Conservation (phyloP, 345 rosid genomes). For the Ricinus communis region DNA sequence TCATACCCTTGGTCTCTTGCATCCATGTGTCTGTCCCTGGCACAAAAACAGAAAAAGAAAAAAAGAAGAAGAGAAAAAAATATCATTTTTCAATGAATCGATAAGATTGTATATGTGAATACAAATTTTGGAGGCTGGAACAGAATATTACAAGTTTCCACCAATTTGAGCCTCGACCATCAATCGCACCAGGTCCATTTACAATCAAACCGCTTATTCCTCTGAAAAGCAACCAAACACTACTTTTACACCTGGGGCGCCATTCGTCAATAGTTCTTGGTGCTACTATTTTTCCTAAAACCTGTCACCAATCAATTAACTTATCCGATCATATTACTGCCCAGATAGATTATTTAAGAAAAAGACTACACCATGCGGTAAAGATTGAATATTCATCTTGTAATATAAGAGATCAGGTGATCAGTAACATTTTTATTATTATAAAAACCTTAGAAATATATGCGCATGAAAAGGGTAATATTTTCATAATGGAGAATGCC, state of each 20-base stretch:
- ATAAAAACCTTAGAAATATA: no score
- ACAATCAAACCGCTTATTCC: slow-evolving; percentile 28
- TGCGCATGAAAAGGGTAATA: no score
- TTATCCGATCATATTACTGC: no score
- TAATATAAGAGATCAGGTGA: no score
- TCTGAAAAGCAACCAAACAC: slow-evolving; percentile 12
- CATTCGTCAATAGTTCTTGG: slow-evolving; percentile 26
- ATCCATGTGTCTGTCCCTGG: not conserved
- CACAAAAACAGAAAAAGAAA: not conserved
- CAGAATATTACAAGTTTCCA: slow-evolving; percentile 25
- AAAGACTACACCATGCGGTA: no score
- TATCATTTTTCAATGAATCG: no score
- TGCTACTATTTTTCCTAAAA: slow-evolving; percentile 28
- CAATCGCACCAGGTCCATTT: slow-evolving; percentile 31
- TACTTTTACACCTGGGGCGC: slow-evolving; percentile 22
- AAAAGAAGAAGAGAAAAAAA: not conserved
- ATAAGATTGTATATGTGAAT: no score
- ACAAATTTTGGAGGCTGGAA: not conserved
- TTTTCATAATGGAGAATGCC: not conserved
- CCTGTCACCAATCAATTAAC: slow-evolving; percentile 9
- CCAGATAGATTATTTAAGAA: no score
- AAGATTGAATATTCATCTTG: no score
- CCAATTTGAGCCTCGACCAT: slow-evolving; percentile 47
- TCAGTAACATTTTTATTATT: no score
- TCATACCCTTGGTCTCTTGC: not conserved